These are phyloP conservation scores for Schwanniomyces yamadae DNA, from an alignment of 805 yeast species.

Conservation along the genomic window DNA sequence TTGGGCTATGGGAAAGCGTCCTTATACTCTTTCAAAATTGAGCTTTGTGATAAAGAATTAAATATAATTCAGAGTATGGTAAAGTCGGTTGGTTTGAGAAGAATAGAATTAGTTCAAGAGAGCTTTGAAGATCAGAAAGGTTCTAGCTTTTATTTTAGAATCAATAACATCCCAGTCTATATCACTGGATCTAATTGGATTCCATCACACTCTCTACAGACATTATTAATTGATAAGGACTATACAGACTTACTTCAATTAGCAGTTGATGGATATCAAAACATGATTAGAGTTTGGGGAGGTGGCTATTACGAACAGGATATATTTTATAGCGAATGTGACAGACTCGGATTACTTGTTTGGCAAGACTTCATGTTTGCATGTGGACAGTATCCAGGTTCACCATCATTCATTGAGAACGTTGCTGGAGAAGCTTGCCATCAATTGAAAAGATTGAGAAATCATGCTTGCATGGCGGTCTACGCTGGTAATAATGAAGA, in stretches of 20 bases:
- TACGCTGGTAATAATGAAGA: constrained; percentile 50
- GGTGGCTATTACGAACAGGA: constrained; percentile 49
- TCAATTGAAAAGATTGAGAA: constrained; percentile 42
- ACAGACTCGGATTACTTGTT: constrained; percentile 42
- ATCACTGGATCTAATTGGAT: constrained; percentile 49
- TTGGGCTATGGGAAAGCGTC: constrained; percentile 34
- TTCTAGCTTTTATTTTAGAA: constrained; percentile 40
- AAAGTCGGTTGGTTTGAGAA: constrained; percentile 39
- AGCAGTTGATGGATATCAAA: constrained; percentile 39
- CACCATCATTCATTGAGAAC: constrained; percentile 29
- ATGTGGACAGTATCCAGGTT: constrained; percentile 53
- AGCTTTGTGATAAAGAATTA: constrained; percentile 7
- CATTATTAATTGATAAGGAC: constrained; percentile 30
- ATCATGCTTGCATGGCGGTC: constrained; percentile 38
- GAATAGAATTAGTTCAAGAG: constrained; percentile 40
- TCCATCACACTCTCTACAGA: constrained; percentile 44
- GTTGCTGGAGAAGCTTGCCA: constrained; percentile 37
- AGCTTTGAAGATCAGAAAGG: constrained; percentile 31
- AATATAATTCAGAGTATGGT: constrained; percentile 12
- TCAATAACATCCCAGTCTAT: constrained; percentile 41
- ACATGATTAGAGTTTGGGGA: constrained; percentile 50
- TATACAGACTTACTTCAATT: constrained; percentile 36
- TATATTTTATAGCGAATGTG: constrained; percentile 44
- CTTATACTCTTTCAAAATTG: constrained; percentile 25
- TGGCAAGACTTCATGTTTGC: constrained; percentile 63